Percentiles rank a stretch among this genome's conserved stretches.
phyloP scores from a whole-genome alignment of 495 filamentous ascomycete species.

The Neurospora sp. region DNA sequence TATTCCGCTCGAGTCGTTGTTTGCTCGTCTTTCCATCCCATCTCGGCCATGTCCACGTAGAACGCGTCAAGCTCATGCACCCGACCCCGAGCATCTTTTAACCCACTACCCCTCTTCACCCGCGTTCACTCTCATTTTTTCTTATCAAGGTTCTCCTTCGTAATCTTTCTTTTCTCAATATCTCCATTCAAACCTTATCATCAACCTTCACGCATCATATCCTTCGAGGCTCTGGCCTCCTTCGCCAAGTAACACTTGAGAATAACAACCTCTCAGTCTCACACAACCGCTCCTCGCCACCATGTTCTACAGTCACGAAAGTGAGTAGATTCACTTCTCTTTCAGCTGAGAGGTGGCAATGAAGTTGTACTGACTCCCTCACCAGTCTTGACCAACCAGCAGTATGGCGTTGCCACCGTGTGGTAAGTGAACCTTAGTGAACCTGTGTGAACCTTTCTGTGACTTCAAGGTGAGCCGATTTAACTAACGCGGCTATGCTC shows the following conservation, averaged over 20 bases:
- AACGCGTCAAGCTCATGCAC: background rate
- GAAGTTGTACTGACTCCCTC: constrained; percentile 5
- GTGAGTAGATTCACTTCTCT: constrained; percentile 35
- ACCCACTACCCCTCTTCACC: background rate
- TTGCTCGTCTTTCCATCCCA: background rate
- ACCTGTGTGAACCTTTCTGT: background rate
- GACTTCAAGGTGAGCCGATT: background rate
- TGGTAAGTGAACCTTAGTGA: constrained; percentile 49
- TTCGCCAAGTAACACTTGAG: background rate
- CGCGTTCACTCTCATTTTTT: background rate
- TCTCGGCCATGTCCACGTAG: background rate
- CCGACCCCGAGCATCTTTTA: background rate
- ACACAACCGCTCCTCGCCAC: background rate
- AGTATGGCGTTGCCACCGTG: constrained; percentile 87
- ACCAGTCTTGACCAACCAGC: constrained; percentile 73
- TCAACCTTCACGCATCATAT: background rate
- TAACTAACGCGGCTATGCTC: background rate
- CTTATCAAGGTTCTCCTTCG: background rate
- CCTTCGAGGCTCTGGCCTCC: background rate
- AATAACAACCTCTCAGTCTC: background rate
- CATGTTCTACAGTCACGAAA: constrained; percentile 94
- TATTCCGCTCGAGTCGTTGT: background rate
- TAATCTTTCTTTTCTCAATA: background rate
- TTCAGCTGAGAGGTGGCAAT: background rate
- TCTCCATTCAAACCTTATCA: background rate